Base-by-base conservation (phyloP, 768 basidiomycete species). In the Auricularia sp. region DNA sequence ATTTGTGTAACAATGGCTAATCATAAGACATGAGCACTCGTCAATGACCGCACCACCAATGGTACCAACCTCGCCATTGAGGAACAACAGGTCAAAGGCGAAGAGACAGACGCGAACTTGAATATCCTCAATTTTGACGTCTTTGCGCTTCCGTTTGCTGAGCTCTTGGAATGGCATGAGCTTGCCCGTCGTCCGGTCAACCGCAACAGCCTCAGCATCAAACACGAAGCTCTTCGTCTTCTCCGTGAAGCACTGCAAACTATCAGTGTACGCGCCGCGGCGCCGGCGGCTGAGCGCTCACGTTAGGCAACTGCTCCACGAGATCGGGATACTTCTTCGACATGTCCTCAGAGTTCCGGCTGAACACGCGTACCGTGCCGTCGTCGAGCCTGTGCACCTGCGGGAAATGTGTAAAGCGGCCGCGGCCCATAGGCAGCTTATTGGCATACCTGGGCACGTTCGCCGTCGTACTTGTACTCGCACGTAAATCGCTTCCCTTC, bases 401-500 rank as follows among this genome's bases (percentile, higher is more conserved):
- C 21, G 21, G 8, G 35, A 18, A 18, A 29, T 24, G 54, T 33
- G 34, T 10, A 3, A 37, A 39, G 29, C 42, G 61, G n/a, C 42
- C 21, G 24, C 21, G 10, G 64, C 18, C 42, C 33, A 42, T 13
- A 36, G 14, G 29, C 10, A 8, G 54, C 33, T 34, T 4, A 24
- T 34, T 39, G 16, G 65, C 75, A 42, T 54, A 88, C 90, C 78
- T 98, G 95, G 16, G 97, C 97, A 59, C 97, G 87, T 74, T 99
- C 97, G 6, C 97, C 97, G 68, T 99, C 97, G 69, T 99, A 99
- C 75, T 99, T 99, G 77, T 99, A 99, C 78, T 99, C 97, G 77
- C 95, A 98, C 8, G 97, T 98, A 73, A 99, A 98, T 63, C 82
- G 84, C 75, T 94, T 95, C 71, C 86, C 87, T 75, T 99, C 97